phyloP scores from a whole-genome alignment of 2,329 filamentous ascomycete species.

The Xylaria sp. region DNA sequence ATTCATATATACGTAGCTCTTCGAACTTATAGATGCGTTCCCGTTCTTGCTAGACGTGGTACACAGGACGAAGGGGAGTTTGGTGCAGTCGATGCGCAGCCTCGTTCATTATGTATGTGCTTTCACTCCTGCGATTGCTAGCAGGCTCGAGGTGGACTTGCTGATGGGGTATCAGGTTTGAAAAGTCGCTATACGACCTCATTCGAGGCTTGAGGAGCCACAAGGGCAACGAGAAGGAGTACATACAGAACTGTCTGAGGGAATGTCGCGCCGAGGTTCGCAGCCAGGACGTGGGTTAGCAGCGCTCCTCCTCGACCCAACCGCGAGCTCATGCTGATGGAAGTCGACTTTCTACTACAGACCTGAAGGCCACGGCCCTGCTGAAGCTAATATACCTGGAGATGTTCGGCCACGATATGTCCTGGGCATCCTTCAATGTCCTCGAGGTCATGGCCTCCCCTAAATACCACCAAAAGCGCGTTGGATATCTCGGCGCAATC shows the following conservation, averaged over 20 bases:
- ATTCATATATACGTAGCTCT: constrained; percentile 23
- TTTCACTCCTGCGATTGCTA: constrained; percentile 20
- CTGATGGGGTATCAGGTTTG: constrained; percentile 77
- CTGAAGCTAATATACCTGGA: constrained; percentile 97
- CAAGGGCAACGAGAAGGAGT: constrained; percentile 94
- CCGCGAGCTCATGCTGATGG: constrained; percentile 13
- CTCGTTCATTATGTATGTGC: constrained; percentile 47
- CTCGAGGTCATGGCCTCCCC: constrained; percentile 98
- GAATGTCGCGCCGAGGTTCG: constrained; percentile 96
- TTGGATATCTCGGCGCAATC: constrained; percentile 93
- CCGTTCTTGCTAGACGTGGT: constrained; percentile 21
- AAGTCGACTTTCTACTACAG: constrained; percentile 56
- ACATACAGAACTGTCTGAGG: constrained; percentile 91
- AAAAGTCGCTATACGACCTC: constrained; percentile 99
- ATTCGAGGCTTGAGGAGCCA: constrained; percentile 95
- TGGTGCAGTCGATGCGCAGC: constrained; percentile 44
- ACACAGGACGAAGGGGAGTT: constrained; percentile 30
- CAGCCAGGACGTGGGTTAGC: constrained; percentile 88
- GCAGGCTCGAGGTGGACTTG: constrained; percentile 8
- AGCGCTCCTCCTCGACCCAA: constrained; percentile 27
- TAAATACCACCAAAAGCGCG: constrained; percentile 94
- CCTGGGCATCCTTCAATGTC: constrained; percentile 98
- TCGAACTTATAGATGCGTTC: constrained; percentile 40
- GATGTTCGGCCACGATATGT: constrained; percentile 99
- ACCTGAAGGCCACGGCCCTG: constrained; percentile 94